Conservation (phyloP, 164 flowering plant genomes). For the Euptelea pleiosperma region DNA sequence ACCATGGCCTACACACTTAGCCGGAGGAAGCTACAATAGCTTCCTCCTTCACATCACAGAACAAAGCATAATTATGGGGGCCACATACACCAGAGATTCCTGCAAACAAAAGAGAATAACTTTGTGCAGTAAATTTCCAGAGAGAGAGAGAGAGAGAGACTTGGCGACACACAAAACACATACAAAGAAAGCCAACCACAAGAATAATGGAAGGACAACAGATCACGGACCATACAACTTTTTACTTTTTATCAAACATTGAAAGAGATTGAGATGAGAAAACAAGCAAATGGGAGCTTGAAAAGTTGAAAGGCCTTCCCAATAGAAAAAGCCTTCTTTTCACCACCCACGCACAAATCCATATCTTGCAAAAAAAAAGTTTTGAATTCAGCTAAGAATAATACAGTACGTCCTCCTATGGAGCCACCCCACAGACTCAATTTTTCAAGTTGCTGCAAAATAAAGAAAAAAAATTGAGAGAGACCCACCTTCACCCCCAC, state of each 20-base stretch:
- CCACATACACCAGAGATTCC: constrained; percentile 13
- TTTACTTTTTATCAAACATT: constrained; percentile 10
- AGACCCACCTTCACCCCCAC: not conserved
- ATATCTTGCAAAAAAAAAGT: not conserved
- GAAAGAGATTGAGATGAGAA: too few species aligned
- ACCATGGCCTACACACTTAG: too few species aligned
- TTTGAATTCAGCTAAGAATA: not conserved
- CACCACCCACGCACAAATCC: constrained; percentile 10
- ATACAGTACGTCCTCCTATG: too few species aligned
- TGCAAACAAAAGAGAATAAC: constrained; percentile 3
- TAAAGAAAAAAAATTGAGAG: not conserved
- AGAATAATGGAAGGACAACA: constrained; percentile 4
- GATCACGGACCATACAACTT: too few species aligned
- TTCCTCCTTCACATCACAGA: constrained; percentile 4
- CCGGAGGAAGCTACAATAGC: too few species aligned
- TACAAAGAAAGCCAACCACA: too few species aligned
- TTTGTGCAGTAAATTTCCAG: not conserved
- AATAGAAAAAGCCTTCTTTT: constrained; percentile 3
- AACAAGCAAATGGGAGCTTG: too few species aligned
- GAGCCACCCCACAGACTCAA: too few species aligned
- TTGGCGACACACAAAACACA: too few species aligned
- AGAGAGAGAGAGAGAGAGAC: too few species aligned
- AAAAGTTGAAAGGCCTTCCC: constrained; percentile 11
- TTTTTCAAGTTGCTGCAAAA: too few species aligned
- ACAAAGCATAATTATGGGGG: not conserved